Conservation (phyloP, 2,329 filamentous ascomycete species). For the Pseudogymnoascus sp. region DNA sequence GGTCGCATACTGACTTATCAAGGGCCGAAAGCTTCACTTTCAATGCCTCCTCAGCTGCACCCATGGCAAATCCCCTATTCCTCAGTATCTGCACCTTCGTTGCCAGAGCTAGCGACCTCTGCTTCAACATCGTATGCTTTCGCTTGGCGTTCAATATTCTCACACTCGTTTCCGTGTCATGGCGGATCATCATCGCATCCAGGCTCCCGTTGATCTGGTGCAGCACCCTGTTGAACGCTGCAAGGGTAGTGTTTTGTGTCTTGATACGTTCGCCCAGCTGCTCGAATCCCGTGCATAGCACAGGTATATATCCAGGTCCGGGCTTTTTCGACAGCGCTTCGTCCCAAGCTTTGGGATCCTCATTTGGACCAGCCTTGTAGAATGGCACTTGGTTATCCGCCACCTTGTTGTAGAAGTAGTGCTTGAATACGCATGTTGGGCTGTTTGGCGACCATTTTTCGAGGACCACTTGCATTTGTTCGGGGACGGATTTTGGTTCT, state of each 20-base stretch:
- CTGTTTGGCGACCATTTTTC: constrained; percentile 66
- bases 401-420: constrained; percentile 84
- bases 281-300: constrained; percentile 65
- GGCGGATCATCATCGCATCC: constrained; percentile 62
- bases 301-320: constrained; percentile 65
- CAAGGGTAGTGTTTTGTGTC: constrained; percentile 61
- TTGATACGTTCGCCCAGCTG: constrained; percentile 64
- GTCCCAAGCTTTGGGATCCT: constrained; percentile 75
- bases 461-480: constrained; percentile 63
- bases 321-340: constrained; percentile 75
- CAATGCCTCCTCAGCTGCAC: constrained; percentile 70
- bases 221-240: constrained; percentile 60
- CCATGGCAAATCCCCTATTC: constrained; percentile 73
- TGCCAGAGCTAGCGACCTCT: constrained; percentile 65
- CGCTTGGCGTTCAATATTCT: constrained; percentile 64
- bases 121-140: constrained; percentile 63
- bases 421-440: constrained; percentile 65
- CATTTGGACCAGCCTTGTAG: constrained; percentile 60
- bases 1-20: constrained; percentile 64
- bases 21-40: constrained; percentile 62
- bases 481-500: constrained; percentile 65
- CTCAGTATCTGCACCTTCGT: constrained; percentile 73
- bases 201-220: constrained; percentile 74
- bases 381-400: constrained; percentile 67
- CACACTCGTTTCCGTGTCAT: constrained; percentile 69